These are phyloP conservation scores for Colletotrichum kahawae DNA, from an alignment of 2,329 filamentous ascomycete genomes.

Conservation along the genomic window DNA sequence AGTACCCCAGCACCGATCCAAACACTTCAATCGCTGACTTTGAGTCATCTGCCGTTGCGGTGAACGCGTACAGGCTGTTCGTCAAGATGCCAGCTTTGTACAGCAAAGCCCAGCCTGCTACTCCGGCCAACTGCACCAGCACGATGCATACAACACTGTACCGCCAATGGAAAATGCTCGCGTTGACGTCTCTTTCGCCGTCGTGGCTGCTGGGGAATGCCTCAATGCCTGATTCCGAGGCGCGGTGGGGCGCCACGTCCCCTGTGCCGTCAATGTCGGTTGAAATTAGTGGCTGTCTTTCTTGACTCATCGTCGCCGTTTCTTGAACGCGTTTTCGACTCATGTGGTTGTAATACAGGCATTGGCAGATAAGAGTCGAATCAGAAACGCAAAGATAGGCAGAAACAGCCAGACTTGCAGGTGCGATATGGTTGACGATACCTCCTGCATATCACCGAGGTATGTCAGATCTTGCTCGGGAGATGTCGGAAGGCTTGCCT, in stretches of 20 bases:
- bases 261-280: neutral
- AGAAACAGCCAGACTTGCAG: neutral
- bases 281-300: neutral
- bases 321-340: neutral
- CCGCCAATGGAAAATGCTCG: neutral
- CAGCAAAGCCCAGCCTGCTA: neutral
- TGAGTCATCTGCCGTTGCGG: neutral
- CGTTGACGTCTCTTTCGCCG: neutral
- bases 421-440: neutral
- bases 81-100: neutral
- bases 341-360: neutral
- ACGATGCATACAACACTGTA: neutral
- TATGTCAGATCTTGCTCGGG: neutral
- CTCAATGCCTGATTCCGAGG: neutral
- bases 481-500: neutral
- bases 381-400: constrained; percentile 7
- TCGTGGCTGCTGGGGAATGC: neutral
- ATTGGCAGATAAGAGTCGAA: constrained; percentile 12
- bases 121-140: neutral
- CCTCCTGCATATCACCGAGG: neutral
- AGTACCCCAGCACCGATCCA: neutral
- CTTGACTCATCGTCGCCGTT: neutral
- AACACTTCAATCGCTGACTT: neutral
- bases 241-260: neutral
- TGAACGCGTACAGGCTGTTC: neutral